phyloP scores from a whole-genome alignment of 148 eudicot species.

The Silene conica region DNA sequence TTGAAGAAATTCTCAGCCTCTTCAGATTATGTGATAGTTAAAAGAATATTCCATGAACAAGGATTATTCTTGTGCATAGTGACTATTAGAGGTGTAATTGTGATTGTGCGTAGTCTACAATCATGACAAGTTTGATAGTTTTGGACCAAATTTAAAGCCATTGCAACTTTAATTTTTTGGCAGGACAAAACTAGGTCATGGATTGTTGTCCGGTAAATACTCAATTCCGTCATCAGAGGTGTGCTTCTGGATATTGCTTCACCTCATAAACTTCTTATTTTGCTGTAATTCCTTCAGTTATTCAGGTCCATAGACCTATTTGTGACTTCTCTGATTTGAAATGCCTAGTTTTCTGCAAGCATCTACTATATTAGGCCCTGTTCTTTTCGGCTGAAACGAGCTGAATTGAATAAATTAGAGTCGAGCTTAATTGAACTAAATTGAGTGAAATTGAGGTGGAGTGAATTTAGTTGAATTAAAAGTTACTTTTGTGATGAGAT shows the following conservation, averaged over 20 bases:
- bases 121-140: not conserved
- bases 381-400: too few relatives aligned
- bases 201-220: slow-evolving; percentile 91
- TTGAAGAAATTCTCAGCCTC: not conserved
- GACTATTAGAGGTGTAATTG: not conserved
- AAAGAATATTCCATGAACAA: not conserved
- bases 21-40: not conserved
- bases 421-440: too few relatives aligned
- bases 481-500: too few relatives aligned
- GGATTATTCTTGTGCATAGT: not conserved
- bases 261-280: slow-evolving; percentile 1
- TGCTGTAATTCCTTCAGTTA: not conserved
- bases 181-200: slow-evolving; percentile 84
- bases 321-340: not conserved
- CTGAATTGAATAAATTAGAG: too few relatives aligned
- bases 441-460: too few relatives aligned
- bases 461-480: too few relatives aligned
- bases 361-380: too few relatives aligned
- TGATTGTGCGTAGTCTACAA: not conserved
- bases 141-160: not conserved
- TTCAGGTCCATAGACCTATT: not conserved
- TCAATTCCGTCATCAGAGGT: slow-evolving; percentile 75
- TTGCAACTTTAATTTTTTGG: slow-evolving; percentile 18
- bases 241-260: slow-evolving; percentile 10
- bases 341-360: not conserved